These are phyloP conservation scores for Dispira parvispora DNA, from an alignment of 192 early-diverging fungal species.

Conservation along the genomic window DNA sequence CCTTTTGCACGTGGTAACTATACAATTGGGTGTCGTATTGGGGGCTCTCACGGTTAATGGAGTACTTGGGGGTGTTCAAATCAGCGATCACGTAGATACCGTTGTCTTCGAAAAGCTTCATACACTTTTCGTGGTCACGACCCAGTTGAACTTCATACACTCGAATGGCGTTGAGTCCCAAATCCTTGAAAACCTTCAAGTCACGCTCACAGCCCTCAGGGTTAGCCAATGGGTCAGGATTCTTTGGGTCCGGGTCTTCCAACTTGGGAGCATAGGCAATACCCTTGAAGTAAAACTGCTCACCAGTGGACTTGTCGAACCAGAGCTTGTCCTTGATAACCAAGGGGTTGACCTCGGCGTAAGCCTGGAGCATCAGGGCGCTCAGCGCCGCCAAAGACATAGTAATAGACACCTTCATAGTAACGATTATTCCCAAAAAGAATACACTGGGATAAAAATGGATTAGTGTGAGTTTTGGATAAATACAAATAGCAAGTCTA, in stretches of 20 bases:
- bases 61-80: conserved; percentile 34
- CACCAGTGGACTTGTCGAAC: conserved; percentile 50
- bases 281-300: conserved; percentile 61
- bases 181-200: conserved; percentile 39
- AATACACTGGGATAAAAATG: neutral
- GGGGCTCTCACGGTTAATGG: conserved; percentile 49
- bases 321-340: conserved; percentile 51
- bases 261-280: conserved; percentile 54
- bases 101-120: conserved; percentile 40
- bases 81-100: conserved; percentile 62
- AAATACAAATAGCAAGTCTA: neutral
- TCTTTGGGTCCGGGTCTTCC: conserved; percentile 15
- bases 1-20: conserved; percentile 34
- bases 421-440: too few relatives aligned
- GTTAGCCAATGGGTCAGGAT: conserved; percentile 44
- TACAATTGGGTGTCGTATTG: conserved; percentile 35
- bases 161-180: conserved; percentile 51
- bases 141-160: conserved; percentile 49
- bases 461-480: neutral
- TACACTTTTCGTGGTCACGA: conserved; percentile 50
- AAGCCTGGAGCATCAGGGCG: neutral
- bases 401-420: neutral
- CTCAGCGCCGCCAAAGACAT: conserved; percentile 6
- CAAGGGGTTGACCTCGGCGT: conserved; percentile 36
- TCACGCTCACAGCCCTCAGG: conserved; percentile 40